A percentile compares a stretch with the other conserved stretches of the same genome.
These are phyloP conservation scores for Aspergillus conjunctus DNA, from an alignment of 495 filamentous ascomycete genomes.

Conservation along the genomic window DNA sequence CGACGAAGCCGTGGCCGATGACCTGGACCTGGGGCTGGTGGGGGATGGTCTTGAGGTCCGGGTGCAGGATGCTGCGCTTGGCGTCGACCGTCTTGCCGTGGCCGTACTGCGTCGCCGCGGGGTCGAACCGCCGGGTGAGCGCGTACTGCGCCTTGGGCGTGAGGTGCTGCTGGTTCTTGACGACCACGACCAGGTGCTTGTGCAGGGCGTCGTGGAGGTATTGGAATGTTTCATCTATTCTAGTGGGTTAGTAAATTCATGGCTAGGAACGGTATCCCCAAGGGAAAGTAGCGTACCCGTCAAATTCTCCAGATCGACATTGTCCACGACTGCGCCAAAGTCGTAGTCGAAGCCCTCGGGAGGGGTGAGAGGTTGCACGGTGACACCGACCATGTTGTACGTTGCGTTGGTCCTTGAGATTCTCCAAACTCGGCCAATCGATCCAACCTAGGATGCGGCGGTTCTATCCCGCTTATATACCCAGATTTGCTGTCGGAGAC, in stretches of 20 bases:
- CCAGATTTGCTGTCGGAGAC: neutral
- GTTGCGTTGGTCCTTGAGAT: neutral
- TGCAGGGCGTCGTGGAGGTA: slow-evolving; percentile 63
- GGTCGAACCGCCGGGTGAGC: slow-evolving; percentile 70
- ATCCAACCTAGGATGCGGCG: neutral
- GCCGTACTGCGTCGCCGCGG: slow-evolving; percentile 62
- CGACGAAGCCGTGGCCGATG: slow-evolving; percentile 70
- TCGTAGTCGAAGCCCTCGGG: slow-evolving; percentile 54
- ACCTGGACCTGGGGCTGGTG: slow-evolving; percentile 79
- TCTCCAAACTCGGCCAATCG: neutral
- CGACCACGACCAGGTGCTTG: slow-evolving; percentile 62
- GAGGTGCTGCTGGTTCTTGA: slow-evolving; percentile 64
- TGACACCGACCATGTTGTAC: neutral
- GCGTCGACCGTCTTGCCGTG: slow-evolving; percentile 71
- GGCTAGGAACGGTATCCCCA: too few relatives aligned
- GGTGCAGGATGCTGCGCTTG: slow-evolving; percentile 70
- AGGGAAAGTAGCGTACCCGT: slow-evolving; percentile 38
- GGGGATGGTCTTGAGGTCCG: slow-evolving; percentile 75
- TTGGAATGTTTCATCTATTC: slow-evolving; percentile 59
- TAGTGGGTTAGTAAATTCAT: neutral
- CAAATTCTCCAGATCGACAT: slow-evolving; percentile 61
- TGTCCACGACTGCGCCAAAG: slow-evolving; percentile 59
- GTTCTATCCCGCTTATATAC: neutral
- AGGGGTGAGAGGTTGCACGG: slow-evolving; percentile 21
- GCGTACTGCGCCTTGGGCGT: slow-evolving; percentile 70